Evolutionary conservation across 225 moss, liverwort and hornwort species (phyloP).

Genomic region (Sphagnum tenellum): DNA sequence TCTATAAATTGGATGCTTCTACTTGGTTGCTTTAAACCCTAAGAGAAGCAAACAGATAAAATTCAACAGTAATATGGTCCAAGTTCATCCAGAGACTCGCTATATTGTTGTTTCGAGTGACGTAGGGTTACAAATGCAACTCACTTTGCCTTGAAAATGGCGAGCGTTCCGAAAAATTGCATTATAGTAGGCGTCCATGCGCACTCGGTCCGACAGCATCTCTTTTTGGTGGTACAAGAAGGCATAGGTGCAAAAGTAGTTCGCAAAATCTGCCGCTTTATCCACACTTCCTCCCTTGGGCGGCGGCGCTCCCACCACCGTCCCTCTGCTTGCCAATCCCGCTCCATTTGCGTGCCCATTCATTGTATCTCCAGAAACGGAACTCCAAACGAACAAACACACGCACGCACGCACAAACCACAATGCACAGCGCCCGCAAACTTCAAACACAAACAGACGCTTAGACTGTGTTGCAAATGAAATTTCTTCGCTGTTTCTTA

Average conservation of each 20-base stretch:
- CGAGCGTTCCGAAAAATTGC: constrained; percentile 68
- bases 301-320: constrained; percentile 4
- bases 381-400: background rate
- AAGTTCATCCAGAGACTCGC: no score
- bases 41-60: no score
- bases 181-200: constrained; percentile 83
- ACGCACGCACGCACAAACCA: background rate
- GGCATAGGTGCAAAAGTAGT: constrained; percentile 95
- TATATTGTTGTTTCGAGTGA: no score
- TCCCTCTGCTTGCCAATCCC: constrained; percentile 35
- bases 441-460: no score
- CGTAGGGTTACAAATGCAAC: background rate
- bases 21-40: no score
- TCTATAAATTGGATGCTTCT: no score
- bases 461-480: no score
- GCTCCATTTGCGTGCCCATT: constrained; percentile 55
- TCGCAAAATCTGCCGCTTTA: constrained; percentile 93
- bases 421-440: no score
- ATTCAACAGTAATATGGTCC: no score
- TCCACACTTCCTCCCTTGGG: constrained; percentile 42
- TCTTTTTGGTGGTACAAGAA: constrained; percentile 96
- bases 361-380: constrained; percentile 20
- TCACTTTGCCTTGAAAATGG: constrained; percentile 79
- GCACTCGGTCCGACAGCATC: constrained; percentile 94
- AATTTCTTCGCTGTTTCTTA: no score